Percentiles rank a stretch among this genome's conserved stretches.
These are phyloP conservation scores for Nothophoma quercina DNA, from an alignment of 2,329 filamentous ascomycete species.

Conservation along the genomic window DNA sequence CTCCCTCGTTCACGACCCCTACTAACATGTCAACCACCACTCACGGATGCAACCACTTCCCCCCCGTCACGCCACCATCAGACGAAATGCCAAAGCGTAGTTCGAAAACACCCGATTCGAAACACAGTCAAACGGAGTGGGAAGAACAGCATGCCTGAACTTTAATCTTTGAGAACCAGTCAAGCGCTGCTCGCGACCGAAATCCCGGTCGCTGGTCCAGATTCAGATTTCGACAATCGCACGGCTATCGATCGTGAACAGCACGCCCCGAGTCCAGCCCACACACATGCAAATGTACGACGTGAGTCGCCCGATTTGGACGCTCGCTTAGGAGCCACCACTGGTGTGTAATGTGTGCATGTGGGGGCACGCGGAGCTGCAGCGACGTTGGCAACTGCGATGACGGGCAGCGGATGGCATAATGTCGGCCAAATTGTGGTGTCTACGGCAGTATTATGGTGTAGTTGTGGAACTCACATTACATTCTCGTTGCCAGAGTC, in stretches of 20 bases:
- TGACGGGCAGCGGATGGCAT: slow-evolving; percentile 12
- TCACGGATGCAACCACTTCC: slow-evolving; percentile 8
- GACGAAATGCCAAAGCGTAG: slow-evolving; percentile 1
- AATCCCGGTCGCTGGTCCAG: slow-evolving; percentile 21
- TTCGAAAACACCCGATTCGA: neutral
- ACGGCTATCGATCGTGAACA: slow-evolving; percentile 15
- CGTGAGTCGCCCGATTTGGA: slow-evolving; percentile 9
- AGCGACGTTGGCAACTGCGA: slow-evolving; percentile 7
- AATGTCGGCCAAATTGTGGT: slow-evolving; percentile 3
- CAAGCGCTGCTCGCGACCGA: slow-evolving; percentile 17
- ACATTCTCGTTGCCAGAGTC: neutral
- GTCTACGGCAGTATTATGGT: slow-evolving; percentile 1
- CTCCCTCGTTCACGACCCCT: slow-evolving; percentile 2
- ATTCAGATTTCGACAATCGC: slow-evolving; percentile 22
- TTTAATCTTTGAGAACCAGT: slow-evolving; percentile 1
- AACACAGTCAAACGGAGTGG: neutral
- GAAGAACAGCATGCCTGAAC: neutral
- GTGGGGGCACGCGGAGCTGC: slow-evolving; percentile 12
- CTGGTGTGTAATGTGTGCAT: slow-evolving; percentile 2
- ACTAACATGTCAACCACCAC: slow-evolving; percentile 10
- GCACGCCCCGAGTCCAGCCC: slow-evolving; percentile 3
- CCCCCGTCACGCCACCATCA: slow-evolving; percentile 11
- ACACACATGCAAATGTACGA: neutral
- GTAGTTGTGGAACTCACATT: neutral
- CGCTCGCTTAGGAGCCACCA: slow-evolving; percentile 7